Conservation (phyloP, 371 early-diverging fungal genomes). For the Haplosporangium sp. region DNA sequence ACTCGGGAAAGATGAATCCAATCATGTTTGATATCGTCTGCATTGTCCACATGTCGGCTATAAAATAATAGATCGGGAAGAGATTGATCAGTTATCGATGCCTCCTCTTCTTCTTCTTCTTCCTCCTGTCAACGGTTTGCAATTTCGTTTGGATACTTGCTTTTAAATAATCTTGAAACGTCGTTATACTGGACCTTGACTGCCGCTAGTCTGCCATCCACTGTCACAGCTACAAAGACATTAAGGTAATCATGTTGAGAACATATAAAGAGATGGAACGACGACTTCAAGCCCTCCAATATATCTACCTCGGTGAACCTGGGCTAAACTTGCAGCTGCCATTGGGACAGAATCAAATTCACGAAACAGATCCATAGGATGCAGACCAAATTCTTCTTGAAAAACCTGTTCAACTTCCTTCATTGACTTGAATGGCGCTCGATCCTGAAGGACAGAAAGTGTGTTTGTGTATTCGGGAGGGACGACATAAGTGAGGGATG, state of each 20-base stretch:
- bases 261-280: neutral
- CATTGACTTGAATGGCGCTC: conserved; percentile 59
- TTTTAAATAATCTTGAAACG: conserved; percentile 54
- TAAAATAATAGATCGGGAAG: conserved; percentile 15
- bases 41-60: conserved; percentile 66
- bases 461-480: conserved; percentile 62
- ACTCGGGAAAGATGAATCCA: conserved; percentile 82
- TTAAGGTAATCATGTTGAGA: neutral
- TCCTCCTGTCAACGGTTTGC: no score
- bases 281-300: neutral
- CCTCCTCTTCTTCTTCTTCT: no score
- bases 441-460: conserved; percentile 61
- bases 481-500: conserved; percentile 59
- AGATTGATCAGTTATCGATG: neutral
- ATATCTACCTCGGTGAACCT: conserved; percentile 54
- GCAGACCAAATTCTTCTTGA: conserved; percentile 53
- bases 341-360: conserved; percentile 57
- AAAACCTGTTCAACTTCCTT: conserved; percentile 57
- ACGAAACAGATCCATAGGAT: conserved; percentile 51
- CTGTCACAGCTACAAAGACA: conserved; percentile 49
- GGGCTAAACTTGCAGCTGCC: conserved; percentile 63
- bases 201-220: conserved; percentile 58
- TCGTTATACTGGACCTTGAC: conserved; percentile 63
- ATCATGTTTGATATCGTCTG: conserved; percentile 73
- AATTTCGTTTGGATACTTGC: conserved; percentile 11